Base-by-base conservation (phyloP, 176 grass and related monocot genomes). In the Aegilops longissima region DNA sequence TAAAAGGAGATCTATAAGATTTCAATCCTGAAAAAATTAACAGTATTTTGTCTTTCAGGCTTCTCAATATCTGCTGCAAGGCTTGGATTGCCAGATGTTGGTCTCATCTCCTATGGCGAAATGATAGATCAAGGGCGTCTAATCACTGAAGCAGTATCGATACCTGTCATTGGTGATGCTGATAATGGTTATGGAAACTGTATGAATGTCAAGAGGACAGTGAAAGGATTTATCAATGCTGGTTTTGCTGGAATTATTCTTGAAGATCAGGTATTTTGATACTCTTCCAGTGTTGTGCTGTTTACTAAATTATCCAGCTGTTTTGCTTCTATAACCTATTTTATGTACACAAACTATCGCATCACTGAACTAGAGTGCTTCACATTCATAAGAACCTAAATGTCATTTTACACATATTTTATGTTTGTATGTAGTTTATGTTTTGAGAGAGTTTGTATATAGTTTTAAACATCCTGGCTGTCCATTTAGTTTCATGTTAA, bases 241-340 rank as follows among this genome's bases (percentile, higher is more conserved):
- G 94, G 97, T 86, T 98, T 98, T 84, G 90, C 94, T 78, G 97
- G 94, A 75, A 94, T 98, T 79, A 94, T 98, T 90, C 92, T 98
- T 38, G 97, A 98, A 88, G 94, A 98, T 87, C 97, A 98, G 90
- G 97, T 98, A 78, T 17, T 17, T 63, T 45, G 16, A 61, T 4
- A 47, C 6, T 66, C 30, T 82, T 20, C 8, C 31, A 18, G 38
- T 54, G 4, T n/a, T 49, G 54, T 73, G 73, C 24, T 31, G 25
- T 30, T 44, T 65, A 64, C 40, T 25, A 0, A 64, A 36, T 63
- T 80, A 6, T 72, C 34, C 9, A 20, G 6, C 17, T 70, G 9
- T 79, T 64, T 64, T 47, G 35, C 36, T 35, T 68, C 10, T 24
- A 5, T 77, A 6, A 25, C 20, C 0, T 56, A 69, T 25, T 36